Conservation (phyloP, 257 asterid species). For the Gentiana dahurica region DNA sequence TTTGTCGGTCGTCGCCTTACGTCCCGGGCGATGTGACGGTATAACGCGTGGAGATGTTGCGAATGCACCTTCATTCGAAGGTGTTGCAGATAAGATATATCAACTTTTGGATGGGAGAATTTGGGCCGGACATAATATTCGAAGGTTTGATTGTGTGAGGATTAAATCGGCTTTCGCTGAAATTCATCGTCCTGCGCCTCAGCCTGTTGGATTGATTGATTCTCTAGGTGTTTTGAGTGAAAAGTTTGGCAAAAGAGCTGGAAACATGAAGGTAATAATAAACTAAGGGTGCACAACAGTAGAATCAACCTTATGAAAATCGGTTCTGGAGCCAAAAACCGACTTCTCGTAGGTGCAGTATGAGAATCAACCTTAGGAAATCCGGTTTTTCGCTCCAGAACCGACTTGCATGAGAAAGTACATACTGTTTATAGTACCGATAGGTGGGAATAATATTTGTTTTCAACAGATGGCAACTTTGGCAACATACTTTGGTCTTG, state of each 20-base stretch:
- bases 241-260: slow-evolving; percentile 88
- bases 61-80: slow-evolving; percentile 58
- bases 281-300: background rate
- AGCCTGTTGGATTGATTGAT: slow-evolving; percentile 64
- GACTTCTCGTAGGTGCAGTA: too few species aligned
- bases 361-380: too few species aligned
- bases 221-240: slow-evolving; percentile 54
- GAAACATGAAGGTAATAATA: slow-evolving; percentile 82
- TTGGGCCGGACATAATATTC: slow-evolving; percentile 97
- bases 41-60: slow-evolving; percentile 61
- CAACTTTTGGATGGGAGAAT: slow-evolving; percentile 67
- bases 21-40: slow-evolving; percentile 49
- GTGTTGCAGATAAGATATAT: slow-evolving; percentile 65
- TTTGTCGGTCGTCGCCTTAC: slow-evolving; percentile 40
- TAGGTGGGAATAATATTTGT: background rate
- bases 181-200: slow-evolving; percentile 47
- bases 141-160: slow-evolving; percentile 73
- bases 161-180: slow-evolving; percentile 64
- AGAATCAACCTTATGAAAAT: too few species aligned
- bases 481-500: slow-evolving; percentile 88
- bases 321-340: too few species aligned
- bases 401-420: too few species aligned
- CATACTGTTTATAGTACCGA: too few species aligned
- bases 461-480: slow-evolving; percentile 74
- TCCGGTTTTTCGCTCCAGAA: too few species aligned